A percentile compares a stretch with the other conserved stretches of the same genome.
Conservation (phyloP, 441 rosid species). For the Croton laevigatus region DNA sequence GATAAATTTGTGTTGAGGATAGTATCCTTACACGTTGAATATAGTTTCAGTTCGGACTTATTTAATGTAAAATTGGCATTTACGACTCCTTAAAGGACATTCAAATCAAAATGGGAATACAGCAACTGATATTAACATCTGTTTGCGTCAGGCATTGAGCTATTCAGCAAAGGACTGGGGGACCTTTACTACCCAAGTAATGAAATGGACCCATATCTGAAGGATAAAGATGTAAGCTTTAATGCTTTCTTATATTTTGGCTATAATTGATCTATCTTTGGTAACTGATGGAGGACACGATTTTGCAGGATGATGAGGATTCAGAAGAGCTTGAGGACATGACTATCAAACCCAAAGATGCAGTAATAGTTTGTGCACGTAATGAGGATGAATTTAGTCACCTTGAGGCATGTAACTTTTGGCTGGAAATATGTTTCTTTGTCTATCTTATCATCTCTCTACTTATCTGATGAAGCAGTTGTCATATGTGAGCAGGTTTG, state of each 20-base stretch:
- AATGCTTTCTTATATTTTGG: conserved; percentile 11
- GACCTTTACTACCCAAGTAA: conserved; percentile 84
- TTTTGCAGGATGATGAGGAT: conserved; percentile 62
- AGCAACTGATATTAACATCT: not conserved
- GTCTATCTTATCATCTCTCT: conserved; percentile 14
- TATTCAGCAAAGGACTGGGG: conserved; percentile 65
- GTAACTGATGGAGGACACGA: conserved; percentile 14
- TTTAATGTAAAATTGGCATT: too few relatives aligned
- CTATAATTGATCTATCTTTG: conserved; percentile 8
- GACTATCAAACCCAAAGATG: conserved; percentile 61
- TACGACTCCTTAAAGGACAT: too few relatives aligned
- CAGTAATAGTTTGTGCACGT: conserved; percentile 80
- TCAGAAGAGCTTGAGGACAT: conserved; percentile 81
- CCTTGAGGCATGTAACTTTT: conserved; percentile 58
- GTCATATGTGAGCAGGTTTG: conserved; percentile 45
- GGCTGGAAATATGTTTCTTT: not conserved
- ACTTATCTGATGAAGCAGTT: conserved; percentile 10
- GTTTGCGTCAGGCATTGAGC: conserved; percentile 46
- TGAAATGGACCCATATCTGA: conserved; percentile 78
- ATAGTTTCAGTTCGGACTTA: too few relatives aligned
- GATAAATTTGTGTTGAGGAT: not conserved
- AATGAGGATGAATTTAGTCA: conserved; percentile 81
- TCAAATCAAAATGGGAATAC: not conserved
- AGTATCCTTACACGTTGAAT: not conserved
- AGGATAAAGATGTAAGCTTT: conserved; percentile 53